Percentiles rank a stretch among this genome's conserved stretches.
phyloP scores from a whole-genome alignment of 257 asterid species.

The Solanum etuberosum region DNA sequence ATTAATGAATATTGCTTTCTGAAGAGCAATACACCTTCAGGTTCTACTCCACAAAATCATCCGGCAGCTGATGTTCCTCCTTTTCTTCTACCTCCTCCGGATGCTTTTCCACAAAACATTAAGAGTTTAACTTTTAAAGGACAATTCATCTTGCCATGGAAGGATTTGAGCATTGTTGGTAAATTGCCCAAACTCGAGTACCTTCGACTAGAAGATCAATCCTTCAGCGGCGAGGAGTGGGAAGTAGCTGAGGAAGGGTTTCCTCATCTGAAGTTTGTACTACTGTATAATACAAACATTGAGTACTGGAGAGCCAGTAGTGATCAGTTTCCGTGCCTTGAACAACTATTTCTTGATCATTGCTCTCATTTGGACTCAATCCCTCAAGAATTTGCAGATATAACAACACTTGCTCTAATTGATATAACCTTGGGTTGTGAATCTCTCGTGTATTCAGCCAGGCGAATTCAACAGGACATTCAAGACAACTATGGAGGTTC shows the following conservation, averaged over 20 bases:
- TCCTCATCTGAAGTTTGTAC: background rate
- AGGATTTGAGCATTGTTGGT: background rate
- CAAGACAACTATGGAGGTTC: too few relatives aligned
- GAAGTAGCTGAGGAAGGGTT: background rate
- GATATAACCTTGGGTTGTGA: too few relatives aligned
- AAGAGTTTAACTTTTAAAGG: background rate
- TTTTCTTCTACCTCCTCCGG: background rate
- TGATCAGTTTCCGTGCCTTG: conserved; percentile 7
- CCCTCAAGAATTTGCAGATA: too few relatives aligned
- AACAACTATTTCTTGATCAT: background rate
- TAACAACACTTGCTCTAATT: too few relatives aligned
- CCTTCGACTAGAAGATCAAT: background rate
- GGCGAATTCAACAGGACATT: too few relatives aligned
- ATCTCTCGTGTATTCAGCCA: too few relatives aligned
- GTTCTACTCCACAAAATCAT: too few relatives aligned
- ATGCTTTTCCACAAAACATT: conserved; percentile 8
- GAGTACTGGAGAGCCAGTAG: background rate
- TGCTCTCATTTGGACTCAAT: too few relatives aligned
- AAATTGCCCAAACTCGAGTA: background rate
- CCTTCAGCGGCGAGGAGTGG: background rate
- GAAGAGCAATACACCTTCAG: too few relatives aligned
- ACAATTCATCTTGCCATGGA: fast-evolving
- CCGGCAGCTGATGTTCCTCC: background rate
- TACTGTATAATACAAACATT: fast-evolving
- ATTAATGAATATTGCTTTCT: too few relatives aligned